Evolutionary conservation across 768 basidiomycete species (phyloP), one percentile per base, ranked within the genome.

Genomic region (Lactifluus rugatus): DNA sequence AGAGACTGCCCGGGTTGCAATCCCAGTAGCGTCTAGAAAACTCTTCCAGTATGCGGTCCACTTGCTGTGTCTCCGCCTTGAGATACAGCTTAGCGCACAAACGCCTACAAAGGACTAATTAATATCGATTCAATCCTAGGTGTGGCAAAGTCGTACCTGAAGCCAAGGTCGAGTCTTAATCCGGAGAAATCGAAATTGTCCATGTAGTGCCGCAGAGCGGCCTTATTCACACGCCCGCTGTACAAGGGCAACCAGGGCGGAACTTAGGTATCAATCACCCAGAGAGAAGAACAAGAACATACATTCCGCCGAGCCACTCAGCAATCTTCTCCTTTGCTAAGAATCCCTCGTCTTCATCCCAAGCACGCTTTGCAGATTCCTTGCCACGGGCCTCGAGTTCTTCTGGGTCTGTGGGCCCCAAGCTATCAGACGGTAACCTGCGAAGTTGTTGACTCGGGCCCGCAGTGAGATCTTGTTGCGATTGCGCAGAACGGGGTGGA

Each of bases 41-140:
- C 62, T 84, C 85, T 60, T 92, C 93, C 5, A 99, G 78, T 61
- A 99, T 97, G 44, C 96, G 85, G 70, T 98, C 96, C 44, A 99
- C 87, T 73, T 98, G 94, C 68, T 99, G 96, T 0, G 95, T 95
- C 71, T 99, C 96, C 1, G 85, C 96, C 70, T 93, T 94, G 58
- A 99, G 79, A 69, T 81, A 97, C 2, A 99, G 78, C 69, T 95
- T 96, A 13, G 85, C 84, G 68, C 94, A 97, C 11, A 99, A 74
- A 23, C 84, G 85, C 61, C 94, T 93, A 17, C 10, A 39, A 21
- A 32, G 31, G 23, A n/a, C 26, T 16, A 60, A 31, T 56, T 19
- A 53, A 21, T 32, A 42, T 42, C 17, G 17, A n/a, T 47, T 31
- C 11, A 45, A 16, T 48, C 19, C n/a, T 8, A n/a, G 37, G 23